phyloP scores from a whole-genome alignment of 345 rosid genomes.

The Bruguiera sexangula region DNA sequence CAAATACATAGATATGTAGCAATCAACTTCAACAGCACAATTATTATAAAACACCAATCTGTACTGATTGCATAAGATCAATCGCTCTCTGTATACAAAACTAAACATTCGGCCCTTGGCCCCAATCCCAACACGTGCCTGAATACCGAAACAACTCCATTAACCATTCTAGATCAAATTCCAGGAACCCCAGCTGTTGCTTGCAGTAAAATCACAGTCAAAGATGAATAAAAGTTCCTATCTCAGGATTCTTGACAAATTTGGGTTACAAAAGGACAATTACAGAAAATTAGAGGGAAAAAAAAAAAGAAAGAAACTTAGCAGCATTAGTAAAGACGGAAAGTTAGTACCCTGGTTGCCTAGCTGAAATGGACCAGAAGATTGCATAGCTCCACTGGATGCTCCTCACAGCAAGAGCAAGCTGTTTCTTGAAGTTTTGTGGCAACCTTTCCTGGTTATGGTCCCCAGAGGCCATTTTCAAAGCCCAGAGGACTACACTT shows the following conservation, averaged over 20 bases:
- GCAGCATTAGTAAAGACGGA: neutral
- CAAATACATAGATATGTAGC: conserved; percentile 1
- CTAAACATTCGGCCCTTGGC: neutral
- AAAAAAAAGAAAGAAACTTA: neutral
- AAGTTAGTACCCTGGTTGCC: conserved; percentile 60
- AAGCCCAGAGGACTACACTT: conserved; percentile 7
- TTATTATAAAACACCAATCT: neutral
- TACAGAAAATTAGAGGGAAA: neutral
- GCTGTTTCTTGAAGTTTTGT: conserved; percentile 59
- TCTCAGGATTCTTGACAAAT: neutral
- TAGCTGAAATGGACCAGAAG: conserved; percentile 74
- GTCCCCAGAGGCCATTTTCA: conserved; percentile 32
- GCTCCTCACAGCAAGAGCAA: conserved; percentile 68
- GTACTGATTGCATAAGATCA: neutral
- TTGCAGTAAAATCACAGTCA: neutral
- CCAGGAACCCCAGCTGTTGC: neutral
- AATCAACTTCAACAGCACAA: neutral
- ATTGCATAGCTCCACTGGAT: conserved; percentile 84
- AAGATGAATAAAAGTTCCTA: neutral
- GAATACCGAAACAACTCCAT: neutral
- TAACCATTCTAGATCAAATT: neutral
- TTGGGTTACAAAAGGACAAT: neutral
- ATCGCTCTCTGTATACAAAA: neutral
- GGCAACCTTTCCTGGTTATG: conserved; percentile 37
- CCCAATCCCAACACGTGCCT: neutral